A percentile compares a stretch with the other conserved stretches of the same genome.
Conservation (phyloP, 1,284 basidiomycete genomes). For the Ustilago hordei region DNA sequence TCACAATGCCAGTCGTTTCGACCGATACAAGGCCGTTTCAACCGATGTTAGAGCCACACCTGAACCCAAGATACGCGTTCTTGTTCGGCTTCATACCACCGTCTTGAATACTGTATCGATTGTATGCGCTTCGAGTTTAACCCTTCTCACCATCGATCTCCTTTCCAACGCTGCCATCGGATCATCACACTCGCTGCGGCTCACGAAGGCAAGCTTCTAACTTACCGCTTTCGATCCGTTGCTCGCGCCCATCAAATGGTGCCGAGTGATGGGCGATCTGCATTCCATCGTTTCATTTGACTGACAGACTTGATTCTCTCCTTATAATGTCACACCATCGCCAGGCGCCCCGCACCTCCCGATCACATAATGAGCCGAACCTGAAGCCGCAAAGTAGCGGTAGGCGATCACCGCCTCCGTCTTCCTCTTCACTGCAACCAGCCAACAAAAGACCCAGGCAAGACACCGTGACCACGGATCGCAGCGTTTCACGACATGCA, state of each 20-base stretch:
- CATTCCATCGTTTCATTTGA: slow-evolving; percentile 9
- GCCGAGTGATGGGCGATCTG: neutral
- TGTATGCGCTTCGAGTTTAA: neutral
- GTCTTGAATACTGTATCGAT: slow-evolving; percentile 1
- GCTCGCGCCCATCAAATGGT: neutral
- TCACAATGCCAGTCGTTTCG: neutral
- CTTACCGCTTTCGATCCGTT: slow-evolving; percentile 10
- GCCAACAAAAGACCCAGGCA: slow-evolving; percentile 17
- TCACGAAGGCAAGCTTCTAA: slow-evolving; percentile 32
- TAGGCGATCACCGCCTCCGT: slow-evolving; percentile 9
- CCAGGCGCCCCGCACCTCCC: slow-evolving; percentile 18
- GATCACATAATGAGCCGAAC: slow-evolving; percentile 7
- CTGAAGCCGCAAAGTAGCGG: neutral
- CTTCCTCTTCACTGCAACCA: slow-evolving; percentile 15
- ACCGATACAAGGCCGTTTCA: neutral
- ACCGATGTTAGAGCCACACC: too few relatives aligned
- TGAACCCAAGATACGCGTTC: too few relatives aligned
- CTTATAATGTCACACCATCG: slow-evolving; percentile 21
- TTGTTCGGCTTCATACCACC: neutral
- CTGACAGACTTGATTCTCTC: slow-evolving; percentile 22
- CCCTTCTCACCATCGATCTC: slow-evolving; percentile 14
- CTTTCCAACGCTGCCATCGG: slow-evolving; percentile 2
- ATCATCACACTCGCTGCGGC: neutral
- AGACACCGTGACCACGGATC: neutral
- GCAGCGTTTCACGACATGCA: neutral